Base-by-base conservation (phyloP, 192 early-diverging fungal genomes). In the Lobosporangium transversale region DNA sequence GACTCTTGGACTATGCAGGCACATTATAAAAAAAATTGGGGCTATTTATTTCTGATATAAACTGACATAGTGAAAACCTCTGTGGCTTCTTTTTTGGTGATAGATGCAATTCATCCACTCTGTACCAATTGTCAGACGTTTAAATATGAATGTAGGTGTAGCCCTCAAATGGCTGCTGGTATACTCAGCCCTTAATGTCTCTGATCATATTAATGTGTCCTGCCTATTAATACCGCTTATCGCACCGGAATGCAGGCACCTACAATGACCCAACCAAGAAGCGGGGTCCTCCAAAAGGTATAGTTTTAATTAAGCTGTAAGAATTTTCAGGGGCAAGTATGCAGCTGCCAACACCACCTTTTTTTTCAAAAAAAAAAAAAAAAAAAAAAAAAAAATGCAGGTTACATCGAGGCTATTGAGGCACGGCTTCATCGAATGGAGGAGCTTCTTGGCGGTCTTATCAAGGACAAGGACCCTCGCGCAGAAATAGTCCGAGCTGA, bases 381-480 rank as follows among this genome's bases (percentile, higher is more conserved):
- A n/a, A n/a, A n/a, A n/a, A n/a, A n/a, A n/a, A n/a, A n/a, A n/a
- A n/a, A n/a, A n/a, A n/a, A n/a, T n/a, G n/a, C n/a, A 78, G 93
- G 93, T 24, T 95, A 95, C 61, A 94, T 95, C 29, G 93, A 94
- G 57, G 90, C 87, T 17, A 93, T 95, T 21, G 93, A 95, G 58
- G 86, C 81, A 49, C 79, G 91, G 52, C 83, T 95, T 27, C 88
- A 89, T 70, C 83, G 85, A 42, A 83, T 92, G 66, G 92, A 95
- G 54, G 81, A 83, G 26, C 80, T 92, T 2, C 73, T 95, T 6
- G 80, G 78, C 18, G 84, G 79, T 12, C 67, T 91, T 1, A 81
- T 88, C 21, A 79, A 85, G 29, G 81, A 81, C 52, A 84, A 88
- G 37, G 81, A 82, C 48, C 73, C 73, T 26, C 62, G 81, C 12